phyloP scores from a whole-genome alignment of 257 asterid genomes.

The Solanum medicagineum region DNA sequence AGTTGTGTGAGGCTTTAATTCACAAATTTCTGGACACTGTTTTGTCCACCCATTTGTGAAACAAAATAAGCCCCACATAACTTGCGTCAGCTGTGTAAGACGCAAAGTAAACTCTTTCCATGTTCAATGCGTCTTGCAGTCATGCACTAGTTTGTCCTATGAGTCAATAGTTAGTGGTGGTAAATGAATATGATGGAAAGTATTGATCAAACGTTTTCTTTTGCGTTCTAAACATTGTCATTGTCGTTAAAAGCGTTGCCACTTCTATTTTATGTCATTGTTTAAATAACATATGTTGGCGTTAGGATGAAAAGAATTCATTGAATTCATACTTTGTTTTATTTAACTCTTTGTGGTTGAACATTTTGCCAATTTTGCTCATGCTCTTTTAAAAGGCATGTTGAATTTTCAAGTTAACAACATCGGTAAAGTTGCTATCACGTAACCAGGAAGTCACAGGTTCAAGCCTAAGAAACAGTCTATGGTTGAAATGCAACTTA shows the following conservation, averaged over 20 bases:
- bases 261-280: neutral
- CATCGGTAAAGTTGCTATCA: too few species aligned
- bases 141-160: neutral
- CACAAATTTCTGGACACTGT: neutral
- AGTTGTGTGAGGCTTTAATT: neutral
- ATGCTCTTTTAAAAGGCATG: neutral
- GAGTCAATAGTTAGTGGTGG: neutral
- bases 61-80: neutral
- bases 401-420: too few species aligned
- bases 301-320: neutral
- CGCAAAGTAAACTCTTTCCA: neutral
- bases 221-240: neutral
- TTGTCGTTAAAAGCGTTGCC: neutral
- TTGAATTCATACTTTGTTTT: neutral
- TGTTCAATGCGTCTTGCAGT: neutral
- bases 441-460: too few species aligned
- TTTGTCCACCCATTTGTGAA: neutral
- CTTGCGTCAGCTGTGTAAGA: neutral
- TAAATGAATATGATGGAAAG: neutral
- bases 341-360: neutral
- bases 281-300: neutral
- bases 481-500: too few species aligned
- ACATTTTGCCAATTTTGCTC: neutral
- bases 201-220: neutral
- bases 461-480: too few species aligned